Evolutionary conservation across 2,329 filamentous ascomycete genomes (phyloP).

Genomic region (Biscogniauxia mediterranea): DNA sequence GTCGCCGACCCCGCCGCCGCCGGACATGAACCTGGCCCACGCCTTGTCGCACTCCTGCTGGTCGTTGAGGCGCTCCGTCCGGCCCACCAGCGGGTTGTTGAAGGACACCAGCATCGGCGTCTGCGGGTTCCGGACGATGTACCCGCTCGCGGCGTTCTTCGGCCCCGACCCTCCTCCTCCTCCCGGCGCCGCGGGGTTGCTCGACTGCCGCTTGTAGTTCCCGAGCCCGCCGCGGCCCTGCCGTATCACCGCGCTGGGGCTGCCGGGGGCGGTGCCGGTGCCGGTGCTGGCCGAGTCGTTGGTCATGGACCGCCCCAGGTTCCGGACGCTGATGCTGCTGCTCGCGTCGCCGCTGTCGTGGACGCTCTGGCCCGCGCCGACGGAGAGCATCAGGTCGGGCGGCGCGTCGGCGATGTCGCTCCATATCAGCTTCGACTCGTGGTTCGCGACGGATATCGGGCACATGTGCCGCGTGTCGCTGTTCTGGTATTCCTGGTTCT

Average conservation of each 20-base stretch:
- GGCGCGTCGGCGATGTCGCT: conserved; percentile 21
- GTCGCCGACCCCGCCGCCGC: conserved; percentile 14
- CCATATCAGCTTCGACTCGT: conserved; percentile 31
- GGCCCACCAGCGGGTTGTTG: conserved; percentile 28
- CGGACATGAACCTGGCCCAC: conserved; percentile 28
- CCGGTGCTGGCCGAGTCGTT: conserved; percentile 22
- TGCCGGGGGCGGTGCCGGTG: conserved; percentile 4
- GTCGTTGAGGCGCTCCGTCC: conserved; percentile 27
- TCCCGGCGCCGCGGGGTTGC: conserved; percentile 3
- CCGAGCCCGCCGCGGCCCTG: conserved; percentile 31
- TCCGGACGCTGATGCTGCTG: conserved; percentile 10
- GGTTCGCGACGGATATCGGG: conserved; percentile 27
- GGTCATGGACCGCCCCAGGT: conserved; percentile 17
- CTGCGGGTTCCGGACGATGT: conserved; percentile 30
- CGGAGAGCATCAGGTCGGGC: conserved; percentile 31
- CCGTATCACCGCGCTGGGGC: conserved; percentile 24
- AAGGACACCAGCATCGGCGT: conserved; percentile 31
- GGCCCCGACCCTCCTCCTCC: background rate
- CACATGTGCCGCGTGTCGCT: conserved; percentile 24
- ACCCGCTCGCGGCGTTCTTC: conserved; percentile 21
- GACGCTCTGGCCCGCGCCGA: conserved; percentile 31
- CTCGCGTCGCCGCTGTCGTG: conserved; percentile 22
- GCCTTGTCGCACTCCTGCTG: conserved; percentile 24
- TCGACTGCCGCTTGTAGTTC: conserved; percentile 29
- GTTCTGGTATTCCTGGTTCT: conserved; percentile 24